Percentiles rank a stretch among this genome's conserved stretches.
These are phyloP conservation scores for Francoa sonchifolia DNA, from an alignment of 441 rosid genomes.

Conservation along the genomic window DNA sequence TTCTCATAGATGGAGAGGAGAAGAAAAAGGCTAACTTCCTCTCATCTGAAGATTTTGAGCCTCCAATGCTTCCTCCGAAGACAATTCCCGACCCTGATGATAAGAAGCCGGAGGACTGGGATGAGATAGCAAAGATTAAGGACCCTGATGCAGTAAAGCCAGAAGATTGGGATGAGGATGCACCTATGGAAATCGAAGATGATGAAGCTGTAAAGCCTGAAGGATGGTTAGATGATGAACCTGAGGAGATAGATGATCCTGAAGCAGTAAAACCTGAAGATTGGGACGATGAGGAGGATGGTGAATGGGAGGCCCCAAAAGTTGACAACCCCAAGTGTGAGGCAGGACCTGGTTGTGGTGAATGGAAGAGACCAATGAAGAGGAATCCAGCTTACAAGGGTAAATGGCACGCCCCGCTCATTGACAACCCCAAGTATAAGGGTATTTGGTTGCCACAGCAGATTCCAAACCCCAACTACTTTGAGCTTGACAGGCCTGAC, in stretches of 20 bases:
- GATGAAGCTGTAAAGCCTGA: constrained; percentile 91
- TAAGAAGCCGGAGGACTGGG: constrained; percentile 95
- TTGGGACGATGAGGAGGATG: constrained; percentile 99
- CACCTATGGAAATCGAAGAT: constrained; percentile 79
- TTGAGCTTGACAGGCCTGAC: constrained; percentile 71
- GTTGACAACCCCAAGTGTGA: constrained; percentile 81
- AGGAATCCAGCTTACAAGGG: constrained; percentile 92
- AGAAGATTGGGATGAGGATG: constrained; percentile 97
- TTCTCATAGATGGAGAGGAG: constrained; percentile 82
- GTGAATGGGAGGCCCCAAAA: constrained; percentile 93
- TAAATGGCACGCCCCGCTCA: constrained; percentile 84
- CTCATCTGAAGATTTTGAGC: constrained; percentile 72
- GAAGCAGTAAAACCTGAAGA: constrained; percentile 93
- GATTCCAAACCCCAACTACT: constrained; percentile 77
- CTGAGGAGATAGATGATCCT: constrained; percentile 91
- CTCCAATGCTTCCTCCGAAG: constrained; percentile 68
- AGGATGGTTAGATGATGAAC: constrained; percentile 94
- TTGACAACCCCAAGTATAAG: constrained; percentile 84
- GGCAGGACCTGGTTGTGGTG: constrained; percentile 88
- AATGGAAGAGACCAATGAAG: constrained; percentile 88
- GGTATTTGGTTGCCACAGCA: constrained; percentile 90
- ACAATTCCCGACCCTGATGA: constrained; percentile 93
- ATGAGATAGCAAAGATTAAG: constrained; percentile 73
- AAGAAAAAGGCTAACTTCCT: constrained; percentile 74
- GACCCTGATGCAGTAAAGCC: constrained; percentile 79